phyloP scores from a whole-genome alignment of 2,329 filamentous ascomycete genomes.

The Drechmeria coniospora region DNA sequence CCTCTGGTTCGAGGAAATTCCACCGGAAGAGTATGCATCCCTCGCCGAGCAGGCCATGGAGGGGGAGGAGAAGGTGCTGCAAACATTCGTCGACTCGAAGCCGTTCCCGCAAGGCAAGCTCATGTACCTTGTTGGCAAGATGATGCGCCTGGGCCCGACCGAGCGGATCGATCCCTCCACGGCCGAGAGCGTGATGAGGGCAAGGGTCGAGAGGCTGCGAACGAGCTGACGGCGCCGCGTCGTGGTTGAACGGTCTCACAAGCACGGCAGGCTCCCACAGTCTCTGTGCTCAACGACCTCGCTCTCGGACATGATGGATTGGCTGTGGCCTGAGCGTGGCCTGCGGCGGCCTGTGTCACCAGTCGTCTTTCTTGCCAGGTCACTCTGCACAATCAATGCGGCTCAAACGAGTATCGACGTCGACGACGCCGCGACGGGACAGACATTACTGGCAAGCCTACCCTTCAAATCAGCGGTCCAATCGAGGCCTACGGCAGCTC shows the following conservation, averaged over 20 bases:
- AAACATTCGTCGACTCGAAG: slow-evolving; percentile 26
- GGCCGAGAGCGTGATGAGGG: slow-evolving; percentile 31
- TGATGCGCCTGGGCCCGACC: slow-evolving; percentile 37
- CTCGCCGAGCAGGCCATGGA: slow-evolving; percentile 29
- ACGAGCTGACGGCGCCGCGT: too few relatives aligned
- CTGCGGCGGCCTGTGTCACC: background rate
- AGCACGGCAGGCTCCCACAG: background rate
- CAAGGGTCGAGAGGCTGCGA: slow-evolving; percentile 11
- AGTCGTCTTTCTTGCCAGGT: too few relatives aligned
- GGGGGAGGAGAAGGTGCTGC: slow-evolving; percentile 30
- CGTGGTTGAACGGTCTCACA: too few relatives aligned
- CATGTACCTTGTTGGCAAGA: slow-evolving; percentile 44
- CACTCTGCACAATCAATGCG: too few relatives aligned
- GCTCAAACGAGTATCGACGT: too few relatives aligned
- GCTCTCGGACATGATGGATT: background rate
- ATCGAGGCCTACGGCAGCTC: too few relatives aligned
- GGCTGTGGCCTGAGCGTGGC: too few relatives aligned
- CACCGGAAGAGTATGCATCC: slow-evolving; percentile 28
- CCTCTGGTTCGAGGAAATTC: slow-evolving; percentile 40
- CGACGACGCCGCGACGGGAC: too few relatives aligned
- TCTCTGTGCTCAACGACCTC: background rate
- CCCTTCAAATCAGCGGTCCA: too few relatives aligned
- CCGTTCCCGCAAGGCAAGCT: slow-evolving; percentile 41
- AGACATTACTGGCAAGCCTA: too few relatives aligned
- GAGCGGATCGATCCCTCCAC: slow-evolving; percentile 38